Percentiles rank a stretch among this genome's conserved stretches.
Evolutionary conservation across 2,329 filamentous ascomycete genomes (phyloP).

Genomic region (Ophiocordyceps australis): DNA sequence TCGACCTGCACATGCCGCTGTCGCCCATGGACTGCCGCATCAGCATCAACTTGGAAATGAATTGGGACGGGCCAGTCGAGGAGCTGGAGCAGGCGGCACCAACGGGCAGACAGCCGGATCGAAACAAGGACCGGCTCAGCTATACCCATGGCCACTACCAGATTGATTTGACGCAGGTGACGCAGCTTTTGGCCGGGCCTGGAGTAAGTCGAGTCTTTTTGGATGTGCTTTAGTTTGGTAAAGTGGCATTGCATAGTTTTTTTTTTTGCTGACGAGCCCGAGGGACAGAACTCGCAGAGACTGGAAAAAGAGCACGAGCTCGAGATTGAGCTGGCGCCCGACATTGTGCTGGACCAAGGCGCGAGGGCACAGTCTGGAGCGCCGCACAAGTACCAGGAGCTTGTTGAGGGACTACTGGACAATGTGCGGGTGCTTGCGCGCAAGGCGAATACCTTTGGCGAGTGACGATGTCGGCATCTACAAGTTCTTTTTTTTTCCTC

Average conservation of each 20-base stretch:
- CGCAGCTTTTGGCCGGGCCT: constrained; percentile 19
- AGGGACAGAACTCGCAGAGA: constrained; percentile 19
- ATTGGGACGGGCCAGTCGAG: constrained; percentile 52
- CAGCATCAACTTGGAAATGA: constrained; percentile 88
- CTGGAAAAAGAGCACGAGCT: constrained; percentile 58
- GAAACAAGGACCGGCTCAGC: constrained; percentile 78
- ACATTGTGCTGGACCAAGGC: constrained; percentile 47
- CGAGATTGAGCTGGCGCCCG: constrained; percentile 56
- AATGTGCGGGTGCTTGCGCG: constrained; percentile 46
- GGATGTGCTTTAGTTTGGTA: neutral
- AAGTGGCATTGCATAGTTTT: neutral
- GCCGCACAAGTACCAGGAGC: constrained; percentile 41
- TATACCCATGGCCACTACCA: constrained; percentile 81
- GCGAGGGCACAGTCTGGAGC: constrained; percentile 29
- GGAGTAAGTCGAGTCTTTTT: constrained; percentile 12
- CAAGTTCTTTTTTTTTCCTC: too few relatives aligned
- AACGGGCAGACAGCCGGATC: constrained; percentile 29
- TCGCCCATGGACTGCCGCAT: constrained; percentile 78
- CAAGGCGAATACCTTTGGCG: constrained; percentile 16
- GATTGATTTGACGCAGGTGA: constrained; percentile 86
- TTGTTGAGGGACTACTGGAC: constrained; percentile 59
- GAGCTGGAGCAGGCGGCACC: constrained; percentile 26
- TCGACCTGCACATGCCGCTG: constrained; percentile 70
- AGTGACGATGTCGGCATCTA: too few relatives aligned
- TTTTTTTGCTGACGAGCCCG: too few relatives aligned